phyloP scores from a whole-genome alignment of 1,284 basidiomycete genomes.

The Ustilago sp. region DNA sequence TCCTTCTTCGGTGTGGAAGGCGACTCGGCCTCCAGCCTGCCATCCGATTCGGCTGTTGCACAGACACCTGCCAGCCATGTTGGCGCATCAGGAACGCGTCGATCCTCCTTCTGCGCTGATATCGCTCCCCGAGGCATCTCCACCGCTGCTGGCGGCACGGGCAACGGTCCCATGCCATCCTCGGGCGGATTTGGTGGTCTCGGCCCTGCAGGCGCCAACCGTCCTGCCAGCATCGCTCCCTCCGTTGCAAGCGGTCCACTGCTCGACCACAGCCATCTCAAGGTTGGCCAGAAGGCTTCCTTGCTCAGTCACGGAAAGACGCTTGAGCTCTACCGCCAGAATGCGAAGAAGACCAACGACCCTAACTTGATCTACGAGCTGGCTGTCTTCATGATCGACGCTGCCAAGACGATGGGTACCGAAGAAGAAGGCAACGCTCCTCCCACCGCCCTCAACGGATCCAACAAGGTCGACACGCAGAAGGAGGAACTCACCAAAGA shows the following conservation, averaged over 20 bases:
- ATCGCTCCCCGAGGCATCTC: constrained; percentile 44
- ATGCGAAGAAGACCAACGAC: constrained; percentile 98
- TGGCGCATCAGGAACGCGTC: constrained; percentile 17
- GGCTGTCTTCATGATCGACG: constrained; percentile 97
- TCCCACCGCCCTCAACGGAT: constrained; percentile 31
- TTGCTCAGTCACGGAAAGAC: constrained; percentile 94
- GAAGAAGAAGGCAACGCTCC: constrained; percentile 32
- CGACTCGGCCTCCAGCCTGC: constrained; percentile 24
- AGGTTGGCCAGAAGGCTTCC: constrained; percentile 90
- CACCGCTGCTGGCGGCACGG: constrained; percentile 57
- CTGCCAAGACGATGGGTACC: constrained; percentile 71
- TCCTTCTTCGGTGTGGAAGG: constrained; percentile 52
- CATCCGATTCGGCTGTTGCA: constrained; percentile 8
- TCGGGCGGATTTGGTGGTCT: constrained; percentile 44
- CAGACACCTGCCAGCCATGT: constrained; percentile 17
- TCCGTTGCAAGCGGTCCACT: constrained; percentile 70
- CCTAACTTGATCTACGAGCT: constrained; percentile 98
- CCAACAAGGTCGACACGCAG: constrained; percentile 40
- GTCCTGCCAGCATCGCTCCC: constrained; percentile 62
- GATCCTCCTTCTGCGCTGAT: constrained; percentile 38
- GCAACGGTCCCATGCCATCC: constrained; percentile 53
- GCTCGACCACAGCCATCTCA: constrained; percentile 91
- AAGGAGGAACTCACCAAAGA: constrained; percentile 84
- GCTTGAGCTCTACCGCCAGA: constrained; percentile 93
- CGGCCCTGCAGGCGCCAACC: constrained; percentile 48